A percentile compares a stretch with the other conserved stretches of the same genome.
These are phyloP conservation scores for Penicillium fimorum DNA, from an alignment of 495 filamentous ascomycete species.

Conservation along the genomic window DNA sequence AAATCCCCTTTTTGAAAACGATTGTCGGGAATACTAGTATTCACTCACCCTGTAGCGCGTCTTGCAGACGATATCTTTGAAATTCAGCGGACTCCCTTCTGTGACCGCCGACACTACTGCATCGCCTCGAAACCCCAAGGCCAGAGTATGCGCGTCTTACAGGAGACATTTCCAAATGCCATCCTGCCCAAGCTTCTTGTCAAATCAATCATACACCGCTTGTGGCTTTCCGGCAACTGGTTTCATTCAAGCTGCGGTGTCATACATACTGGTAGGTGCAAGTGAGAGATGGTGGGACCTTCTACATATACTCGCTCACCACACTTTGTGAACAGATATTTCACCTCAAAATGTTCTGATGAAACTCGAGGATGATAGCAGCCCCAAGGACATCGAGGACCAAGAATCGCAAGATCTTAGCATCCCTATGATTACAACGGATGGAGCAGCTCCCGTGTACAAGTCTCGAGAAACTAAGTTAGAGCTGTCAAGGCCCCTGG, in stretches of 20 bases:
- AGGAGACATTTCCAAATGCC: conserved; percentile 10
- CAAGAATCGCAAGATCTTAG: conserved; percentile 16
- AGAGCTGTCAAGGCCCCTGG: conserved; percentile 14
- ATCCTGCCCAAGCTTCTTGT: conserved; percentile 14
- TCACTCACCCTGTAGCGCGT: no score
- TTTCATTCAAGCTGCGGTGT: conserved; percentile 16
- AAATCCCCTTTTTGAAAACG: conserved; percentile 2
- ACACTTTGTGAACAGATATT: conserved; percentile 6
- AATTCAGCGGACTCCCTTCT: not conserved
- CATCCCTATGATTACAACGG: conserved; percentile 11
- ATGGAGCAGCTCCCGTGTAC: conserved; percentile 6
- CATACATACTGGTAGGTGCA: conserved; percentile 15
- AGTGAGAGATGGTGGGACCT: not conserved
- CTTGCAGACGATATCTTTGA: conserved; percentile 17
- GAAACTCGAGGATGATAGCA: conserved; percentile 12
- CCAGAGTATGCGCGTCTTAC: conserved; percentile 15
- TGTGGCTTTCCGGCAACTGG: conserved; percentile 18
- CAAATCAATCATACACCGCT: conserved; percentile 13
- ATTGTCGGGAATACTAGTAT: not conserved
- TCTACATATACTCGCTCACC: not conserved
- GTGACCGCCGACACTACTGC: conserved; percentile 13
- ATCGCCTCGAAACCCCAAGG: conserved; percentile 16
- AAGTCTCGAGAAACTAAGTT: conserved; percentile 10
- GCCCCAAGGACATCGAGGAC: conserved; percentile 14
- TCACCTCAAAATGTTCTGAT: conserved; percentile 18